These are phyloP conservation scores for Pseudonitzschia delicatissima DNA, from an alignment of 108 stramenopile genomes.

Conservation along the genomic window DNA sequence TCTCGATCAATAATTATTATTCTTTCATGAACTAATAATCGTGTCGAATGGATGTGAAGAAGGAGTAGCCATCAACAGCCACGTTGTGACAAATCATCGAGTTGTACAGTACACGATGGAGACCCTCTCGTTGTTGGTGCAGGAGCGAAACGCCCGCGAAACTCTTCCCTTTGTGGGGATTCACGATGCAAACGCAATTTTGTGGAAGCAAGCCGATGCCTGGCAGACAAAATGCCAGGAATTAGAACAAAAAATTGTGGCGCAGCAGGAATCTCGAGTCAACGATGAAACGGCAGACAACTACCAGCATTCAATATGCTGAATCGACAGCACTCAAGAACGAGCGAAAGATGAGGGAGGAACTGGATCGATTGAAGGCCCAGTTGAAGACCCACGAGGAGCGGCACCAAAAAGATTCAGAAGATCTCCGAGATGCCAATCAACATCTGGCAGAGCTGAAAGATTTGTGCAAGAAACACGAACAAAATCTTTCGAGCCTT, in stretches of 20 bases:
- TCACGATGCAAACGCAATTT: slow-evolving; percentile 59
- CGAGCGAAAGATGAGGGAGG: slow-evolving; percentile 57
- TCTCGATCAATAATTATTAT: no score
- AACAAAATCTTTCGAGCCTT: slow-evolving; percentile 46
- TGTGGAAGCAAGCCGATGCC: slow-evolving; percentile 59
- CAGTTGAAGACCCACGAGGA: slow-evolving; percentile 54
- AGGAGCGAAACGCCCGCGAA: slow-evolving; percentile 65
- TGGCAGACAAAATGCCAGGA: slow-evolving; percentile 61
- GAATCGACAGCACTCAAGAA: slow-evolving; percentile 36
- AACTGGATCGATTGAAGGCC: slow-evolving; percentile 71
- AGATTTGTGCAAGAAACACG: slow-evolving; percentile 47
- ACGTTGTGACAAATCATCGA: no score
- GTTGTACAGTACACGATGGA: no score
- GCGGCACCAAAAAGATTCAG: slow-evolving; percentile 39
- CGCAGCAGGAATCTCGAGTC: slow-evolving; percentile 32
- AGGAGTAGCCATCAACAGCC: no score
- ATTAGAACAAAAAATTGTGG: slow-evolving; percentile 58
- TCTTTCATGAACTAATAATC: no score
- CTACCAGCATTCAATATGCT: slow-evolving; percentile 13
- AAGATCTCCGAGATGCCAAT: slow-evolving; percentile 35
- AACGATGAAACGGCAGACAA: background rate
- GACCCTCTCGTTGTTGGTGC: no score
- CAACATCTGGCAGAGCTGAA: slow-evolving; percentile 44
- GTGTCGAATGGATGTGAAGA: no score
- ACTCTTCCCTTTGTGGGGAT: slow-evolving; percentile 72